Evolutionary conservation across 495 filamentous ascomycete genomes (phyloP), one percentile per base, ranked within the genome.

Genomic region (Xylaria acuta): DNA sequence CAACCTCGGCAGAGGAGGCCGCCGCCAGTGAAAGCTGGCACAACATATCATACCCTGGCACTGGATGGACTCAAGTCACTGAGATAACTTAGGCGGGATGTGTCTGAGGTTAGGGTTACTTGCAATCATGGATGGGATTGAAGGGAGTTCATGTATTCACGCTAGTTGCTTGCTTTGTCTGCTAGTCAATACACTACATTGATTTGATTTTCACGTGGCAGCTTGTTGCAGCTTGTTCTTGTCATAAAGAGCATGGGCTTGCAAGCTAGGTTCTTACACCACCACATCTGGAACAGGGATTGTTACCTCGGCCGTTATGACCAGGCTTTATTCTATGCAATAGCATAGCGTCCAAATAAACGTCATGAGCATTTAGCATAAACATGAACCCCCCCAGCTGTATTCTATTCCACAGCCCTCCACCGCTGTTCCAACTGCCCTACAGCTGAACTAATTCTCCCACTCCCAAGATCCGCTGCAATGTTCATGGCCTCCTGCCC

Each of bases 341-440:
- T 18, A 49, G 20, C n/a, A n/a, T n/a, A n/a, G n/a, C n/a, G n/a
- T n/a, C n/a, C n/a, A n/a, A n/a, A n/a, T n/a, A n/a, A n/a, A n/a
- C n/a, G n/a, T n/a, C n/a, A n/a, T n/a, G n/a, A n/a, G n/a, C n/a
- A n/a, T n/a, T n/a, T 18, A n/a, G 20, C n/a, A 0, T 1, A 7
- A 8, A 22, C 45, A n/a, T n/a, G 45, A 49, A n/a, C n/a, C n/a
- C n/a, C n/a, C n/a, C n/a, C n/a, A n/a, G n/a, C n/a, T n/a, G n/a
- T n/a, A n/a, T 2, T 43, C 56, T 72, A 77, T 27, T 76, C 76
- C 65, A 73, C 76, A 20, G 69, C 70, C 58, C 72, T 74, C 72
- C 76, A 76, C 41, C 63, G 54, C 45, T 71, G 72, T 22, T 74
- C 74, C 27, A 77, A 41, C 67, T 77, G 69, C 20, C 70, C 56